phyloP scores from a whole-genome alignment of 139 green algal genomes.

The Deuterostichococcus epilithicus region DNA sequence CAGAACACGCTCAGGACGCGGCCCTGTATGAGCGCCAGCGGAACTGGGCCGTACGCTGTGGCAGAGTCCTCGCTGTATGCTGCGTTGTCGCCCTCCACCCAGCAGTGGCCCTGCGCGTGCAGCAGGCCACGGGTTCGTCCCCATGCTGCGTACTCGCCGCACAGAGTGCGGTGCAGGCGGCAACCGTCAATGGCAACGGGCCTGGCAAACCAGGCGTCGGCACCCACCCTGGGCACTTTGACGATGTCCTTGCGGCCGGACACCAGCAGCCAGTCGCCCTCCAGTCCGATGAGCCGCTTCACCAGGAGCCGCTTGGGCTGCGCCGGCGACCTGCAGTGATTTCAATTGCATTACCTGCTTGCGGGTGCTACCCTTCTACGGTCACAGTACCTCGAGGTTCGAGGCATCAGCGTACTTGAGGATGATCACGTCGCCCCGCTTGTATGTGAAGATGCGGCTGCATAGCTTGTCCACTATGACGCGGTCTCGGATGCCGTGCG shows the following conservation, averaged over 20 bases:
- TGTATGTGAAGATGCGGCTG: constrained; percentile 48
- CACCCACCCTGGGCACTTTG: constrained; percentile 41
- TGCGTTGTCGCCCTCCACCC: constrained; percentile 81
- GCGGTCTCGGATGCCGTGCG: constrained; percentile 15
- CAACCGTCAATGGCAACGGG: background rate
- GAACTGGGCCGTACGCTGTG: constrained; percentile 59
- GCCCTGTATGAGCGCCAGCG: constrained; percentile 65
- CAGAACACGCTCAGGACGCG: constrained; percentile 54
- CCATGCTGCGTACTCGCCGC: background rate
- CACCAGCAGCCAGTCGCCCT: constrained; percentile 69
- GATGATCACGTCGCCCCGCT: constrained; percentile 62
- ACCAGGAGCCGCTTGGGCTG: constrained; percentile 63
- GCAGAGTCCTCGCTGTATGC: constrained; percentile 49
- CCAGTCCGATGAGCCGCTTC: constrained; percentile 75
- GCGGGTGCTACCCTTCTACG: background rate
- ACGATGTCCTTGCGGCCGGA: constrained; percentile 31
- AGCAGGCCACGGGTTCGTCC: background rate
- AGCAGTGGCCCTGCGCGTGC: constrained; percentile 70
- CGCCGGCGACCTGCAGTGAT: constrained; percentile 51
- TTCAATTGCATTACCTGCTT: background rate
- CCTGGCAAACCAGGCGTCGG: background rate
- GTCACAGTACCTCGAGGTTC: background rate
- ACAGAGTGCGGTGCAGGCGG: background rate
- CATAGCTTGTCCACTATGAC: constrained; percentile 65
- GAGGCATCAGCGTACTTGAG: constrained; percentile 7